Evolutionary conservation across 371 early-diverging fungal genomes (phyloP), one percentile per base, ranked within the genome.

Genomic region (Lichtheimia hyalospora): DNA sequence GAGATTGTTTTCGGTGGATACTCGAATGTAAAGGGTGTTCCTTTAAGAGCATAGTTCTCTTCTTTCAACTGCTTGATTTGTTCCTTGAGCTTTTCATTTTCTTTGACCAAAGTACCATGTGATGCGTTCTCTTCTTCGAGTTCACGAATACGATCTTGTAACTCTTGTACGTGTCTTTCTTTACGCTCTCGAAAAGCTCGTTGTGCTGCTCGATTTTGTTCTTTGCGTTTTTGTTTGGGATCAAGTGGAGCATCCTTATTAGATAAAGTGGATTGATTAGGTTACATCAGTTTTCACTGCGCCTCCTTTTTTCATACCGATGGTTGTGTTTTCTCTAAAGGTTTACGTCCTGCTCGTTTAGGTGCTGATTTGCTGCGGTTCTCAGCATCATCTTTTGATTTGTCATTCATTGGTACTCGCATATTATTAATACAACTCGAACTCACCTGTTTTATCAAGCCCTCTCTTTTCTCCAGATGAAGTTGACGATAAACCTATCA

Each of bases 191-290:
- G 77, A 64, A 91, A 91, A 0, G 91, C 91, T 13, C 90, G 76
- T 66, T 91, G 91, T 12, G 91, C 91, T 12, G 89, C 89, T 53
- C 91, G 73, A 63, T 91, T 91, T 70, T 91, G 90, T 8, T 89
- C 91, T 18, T 87, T 87, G 57, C 91, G 84, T 63, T 90, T 90
- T 70, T 81, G 76, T 57, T 79, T 79, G 6, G 76, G 76, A 43
- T 79, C 79, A 39, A 57, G 43, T 55, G 61, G 49, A 48, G 52
- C 43, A 13, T 64, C 58, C 61, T 67, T 14, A 39, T 6, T 21
- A 27, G 6, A 46, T 2, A 18, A 8, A n/a, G n/a, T n/a, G n/a
- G n/a, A 13, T 41, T 15, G 44, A 43, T 60, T 41, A 49, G 59
- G 54, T 34, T 34, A 34, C 34, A 34, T 34, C 10, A 27, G 27